These are phyloP conservation scores for Micractinium conductrix DNA, from an alignment of 139 green algal species.

Conservation along the genomic window DNA sequence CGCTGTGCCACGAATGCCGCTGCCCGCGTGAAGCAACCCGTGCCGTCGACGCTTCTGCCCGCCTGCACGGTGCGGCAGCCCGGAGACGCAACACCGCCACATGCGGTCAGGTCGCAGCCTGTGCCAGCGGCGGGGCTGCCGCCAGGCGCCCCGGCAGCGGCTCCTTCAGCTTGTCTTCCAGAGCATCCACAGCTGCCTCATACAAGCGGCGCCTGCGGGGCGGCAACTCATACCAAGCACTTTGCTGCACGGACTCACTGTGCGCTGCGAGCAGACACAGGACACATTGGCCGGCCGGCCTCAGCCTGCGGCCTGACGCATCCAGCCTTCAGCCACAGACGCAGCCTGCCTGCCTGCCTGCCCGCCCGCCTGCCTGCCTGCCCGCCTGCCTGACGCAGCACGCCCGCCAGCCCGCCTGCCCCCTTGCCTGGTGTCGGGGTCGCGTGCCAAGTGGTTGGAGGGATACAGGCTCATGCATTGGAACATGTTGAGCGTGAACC, in stretches of 20 bases:
- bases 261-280: background rate
- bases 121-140: too few species aligned
- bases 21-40: too few species aligned
- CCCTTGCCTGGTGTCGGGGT: background rate
- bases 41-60: too few species aligned
- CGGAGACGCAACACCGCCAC: too few species aligned
- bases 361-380: too few species aligned
- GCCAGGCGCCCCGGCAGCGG: slow-evolving; percentile 8
- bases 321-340: background rate
- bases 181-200: background rate
- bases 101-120: too few species aligned
- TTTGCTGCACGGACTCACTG: too few species aligned
- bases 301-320: too few species aligned
- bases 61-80: too few species aligned
- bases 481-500: background rate
- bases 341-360: background rate
- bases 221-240: background rate
- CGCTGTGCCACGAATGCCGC: too few species aligned
- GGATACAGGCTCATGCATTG: background rate
- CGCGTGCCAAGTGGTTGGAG: background rate
- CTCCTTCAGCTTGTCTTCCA: background rate
- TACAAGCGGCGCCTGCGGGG: slow-evolving; percentile 17
- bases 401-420: too few species aligned
- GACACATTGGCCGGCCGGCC: too few species aligned
- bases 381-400: background rate